Conservation (phyloP, 2,329 filamentous ascomycete genomes). For the Venturia nashicola region DNA sequence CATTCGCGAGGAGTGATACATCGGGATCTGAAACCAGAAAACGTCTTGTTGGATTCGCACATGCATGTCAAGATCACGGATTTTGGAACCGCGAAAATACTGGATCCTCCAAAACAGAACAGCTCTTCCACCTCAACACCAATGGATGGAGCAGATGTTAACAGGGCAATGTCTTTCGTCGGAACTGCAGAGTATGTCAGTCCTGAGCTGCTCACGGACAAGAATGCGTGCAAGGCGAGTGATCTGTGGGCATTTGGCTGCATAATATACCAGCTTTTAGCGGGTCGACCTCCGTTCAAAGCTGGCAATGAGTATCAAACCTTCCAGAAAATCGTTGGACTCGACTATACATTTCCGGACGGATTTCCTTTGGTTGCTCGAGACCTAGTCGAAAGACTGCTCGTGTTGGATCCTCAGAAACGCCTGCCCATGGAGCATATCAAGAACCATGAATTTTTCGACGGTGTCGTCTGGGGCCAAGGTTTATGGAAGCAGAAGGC, state of each 20-base stretch:
- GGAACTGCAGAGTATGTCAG: conserved; percentile 98
- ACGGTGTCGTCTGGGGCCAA: conserved; percentile 73
- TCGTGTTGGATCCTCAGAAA: conserved; percentile 77
- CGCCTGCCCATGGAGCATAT: conserved; percentile 90
- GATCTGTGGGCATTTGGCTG: conserved; percentile 98
- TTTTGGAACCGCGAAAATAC: conserved; percentile 93
- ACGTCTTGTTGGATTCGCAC: conserved; percentile 85
- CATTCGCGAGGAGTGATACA: conserved; percentile 93
- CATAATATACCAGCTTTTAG: conserved; percentile 89
- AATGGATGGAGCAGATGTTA: conserved; percentile 48
- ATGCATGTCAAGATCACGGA: conserved; percentile 99
- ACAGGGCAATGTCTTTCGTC: conserved; percentile 84
- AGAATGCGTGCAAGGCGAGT: conserved; percentile 94
- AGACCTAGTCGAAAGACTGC: conserved; percentile 78
- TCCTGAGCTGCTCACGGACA: conserved; percentile 90
- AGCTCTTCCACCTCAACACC: conserved; percentile 30
- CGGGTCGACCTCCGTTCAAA: conserved; percentile 96
- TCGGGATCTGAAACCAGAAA: conserved; percentile 92
- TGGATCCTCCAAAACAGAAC: conserved; percentile 45
- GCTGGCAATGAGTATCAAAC: conserved; percentile 91
- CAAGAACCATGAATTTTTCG: conserved; percentile 92
- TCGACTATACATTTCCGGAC: conserved; percentile 86
- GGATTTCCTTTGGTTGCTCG: conserved; percentile 78
- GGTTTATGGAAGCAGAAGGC: conserved; percentile 81
- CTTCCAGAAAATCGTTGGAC: conserved; percentile 91